A percentile compares a stretch with the other conserved stretches of the same genome.
phyloP scores from a whole-genome alignment of 306 rosid species.

The Cucumis cinereus region DNA sequence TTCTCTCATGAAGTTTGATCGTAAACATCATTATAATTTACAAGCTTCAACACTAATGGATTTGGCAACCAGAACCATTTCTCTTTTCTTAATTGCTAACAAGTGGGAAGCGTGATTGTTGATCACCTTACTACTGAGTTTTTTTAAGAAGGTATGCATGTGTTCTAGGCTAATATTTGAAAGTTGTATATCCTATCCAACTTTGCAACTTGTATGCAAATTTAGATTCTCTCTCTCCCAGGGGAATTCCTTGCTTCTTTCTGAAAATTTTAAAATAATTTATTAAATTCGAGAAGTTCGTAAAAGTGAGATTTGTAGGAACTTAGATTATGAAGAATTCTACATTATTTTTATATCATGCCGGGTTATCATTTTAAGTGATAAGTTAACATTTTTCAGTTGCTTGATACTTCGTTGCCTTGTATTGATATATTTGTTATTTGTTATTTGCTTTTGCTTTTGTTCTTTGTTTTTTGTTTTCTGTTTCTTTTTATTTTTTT shows the following conservation, averaged over 20 bases:
- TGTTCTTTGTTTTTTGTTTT: no score
- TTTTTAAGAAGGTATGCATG: background rate
- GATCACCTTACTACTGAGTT: background rate
- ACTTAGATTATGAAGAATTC: background rate
- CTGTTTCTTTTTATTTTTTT: background rate
- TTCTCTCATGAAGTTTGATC: background rate
- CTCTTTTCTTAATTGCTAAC: background rate
- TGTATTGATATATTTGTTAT: background rate
- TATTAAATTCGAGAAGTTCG: background rate
- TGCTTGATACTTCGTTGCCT: background rate
- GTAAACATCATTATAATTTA: background rate
- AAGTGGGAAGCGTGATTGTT: background rate
- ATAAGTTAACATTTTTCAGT: background rate
- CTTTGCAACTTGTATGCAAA: background rate
- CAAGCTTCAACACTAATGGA: background rate
- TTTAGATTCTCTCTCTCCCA: background rate
- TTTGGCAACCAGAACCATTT: background rate
- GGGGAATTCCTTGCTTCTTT: background rate
- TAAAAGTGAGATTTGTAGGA: background rate
- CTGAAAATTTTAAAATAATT: background rate
- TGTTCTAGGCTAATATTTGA: background rate
- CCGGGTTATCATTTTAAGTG: background rate
- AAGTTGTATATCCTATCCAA: background rate
- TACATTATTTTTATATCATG: background rate
- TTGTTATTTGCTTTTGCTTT: no score